Evolutionary conservation across 352 stramenopile species (phyloP).

Genomic region (Thalassiosira livingstoniorum): DNA sequence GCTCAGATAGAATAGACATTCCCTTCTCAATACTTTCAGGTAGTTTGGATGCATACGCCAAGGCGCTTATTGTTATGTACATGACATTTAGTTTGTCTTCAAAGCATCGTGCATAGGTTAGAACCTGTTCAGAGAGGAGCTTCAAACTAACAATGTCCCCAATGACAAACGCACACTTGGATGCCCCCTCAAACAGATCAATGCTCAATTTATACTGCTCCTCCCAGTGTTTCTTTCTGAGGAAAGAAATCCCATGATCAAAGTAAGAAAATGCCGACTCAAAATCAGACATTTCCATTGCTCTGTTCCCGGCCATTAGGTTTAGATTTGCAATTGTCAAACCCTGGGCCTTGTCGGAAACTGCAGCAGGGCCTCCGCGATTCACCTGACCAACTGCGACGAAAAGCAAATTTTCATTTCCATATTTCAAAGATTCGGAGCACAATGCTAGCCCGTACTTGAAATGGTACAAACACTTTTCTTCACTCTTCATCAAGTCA

Average conservation of each 20-base stretch:
- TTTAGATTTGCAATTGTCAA: constrained; percentile 35
- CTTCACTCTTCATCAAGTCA: constrained; percentile 31
- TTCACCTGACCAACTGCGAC: constrained; percentile 38
- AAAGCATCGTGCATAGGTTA: constrained; percentile 15
- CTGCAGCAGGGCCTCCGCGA: constrained; percentile 22
- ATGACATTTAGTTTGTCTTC: constrained; percentile 27
- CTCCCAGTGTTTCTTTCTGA: constrained; percentile 40
- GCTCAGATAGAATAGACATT: constrained; percentile 22
- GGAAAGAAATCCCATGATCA: constrained; percentile 44
- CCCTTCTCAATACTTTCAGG: constrained; percentile 18
- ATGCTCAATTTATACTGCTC: constrained; percentile 47
- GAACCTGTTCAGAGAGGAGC: constrained; percentile 27
- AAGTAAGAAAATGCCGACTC: constrained; percentile 36
- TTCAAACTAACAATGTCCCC: constrained; percentile 25
- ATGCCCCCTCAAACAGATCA: constrained; percentile 23
- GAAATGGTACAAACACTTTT: constrained; percentile 37
- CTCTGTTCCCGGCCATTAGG: constrained; percentile 42
- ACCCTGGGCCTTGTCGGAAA: constrained; percentile 4
- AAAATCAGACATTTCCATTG: constrained; percentile 41
- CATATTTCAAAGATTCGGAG: neutral
- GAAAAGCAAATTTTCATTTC: constrained; percentile 35
- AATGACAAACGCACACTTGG: constrained; percentile 35
- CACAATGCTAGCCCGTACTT: constrained; percentile 36
- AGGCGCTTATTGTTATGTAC: neutral
- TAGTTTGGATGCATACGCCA: neutral